phyloP scores from a whole-genome alignment of 2,329 filamentous ascomycete species.

The Botryotinia globosa region DNA sequence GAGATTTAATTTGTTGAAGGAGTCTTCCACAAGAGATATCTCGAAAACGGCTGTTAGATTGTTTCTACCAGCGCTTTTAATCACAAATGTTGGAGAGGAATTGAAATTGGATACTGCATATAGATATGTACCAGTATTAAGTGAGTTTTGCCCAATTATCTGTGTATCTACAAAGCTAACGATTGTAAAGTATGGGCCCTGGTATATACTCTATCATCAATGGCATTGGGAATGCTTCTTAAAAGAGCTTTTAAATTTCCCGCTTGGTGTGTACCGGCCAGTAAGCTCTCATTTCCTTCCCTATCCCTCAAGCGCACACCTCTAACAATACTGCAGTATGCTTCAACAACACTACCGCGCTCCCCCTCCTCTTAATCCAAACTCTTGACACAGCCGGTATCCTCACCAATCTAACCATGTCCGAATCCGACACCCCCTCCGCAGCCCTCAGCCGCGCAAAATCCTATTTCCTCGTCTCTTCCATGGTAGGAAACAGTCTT shows the following conservation, averaged over 20 bases:
- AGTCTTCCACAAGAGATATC: constrained; percentile 41
- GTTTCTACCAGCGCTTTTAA: constrained; percentile 47
- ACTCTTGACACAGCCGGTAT: constrained; percentile 48
- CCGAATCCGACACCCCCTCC: constrained; percentile 43
- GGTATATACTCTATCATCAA: constrained; percentile 42
- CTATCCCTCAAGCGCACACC: no score
- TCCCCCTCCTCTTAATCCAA: constrained; percentile 46
- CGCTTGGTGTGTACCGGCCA: constrained; percentile 45
- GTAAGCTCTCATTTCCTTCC: constrained; percentile 37
- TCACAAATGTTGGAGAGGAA: constrained; percentile 47
- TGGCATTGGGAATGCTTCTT: constrained; percentile 43
- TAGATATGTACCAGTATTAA: constrained; percentile 41
- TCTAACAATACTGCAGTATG: not conserved
- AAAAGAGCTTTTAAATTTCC: constrained; percentile 44
- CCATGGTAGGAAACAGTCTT: constrained; percentile 58
- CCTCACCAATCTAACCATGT: constrained; percentile 46
- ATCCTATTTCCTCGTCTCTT: constrained; percentile 61
- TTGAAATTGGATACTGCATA: constrained; percentile 40
- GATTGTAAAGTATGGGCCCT: constrained; percentile 42
- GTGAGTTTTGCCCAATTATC: not conserved
- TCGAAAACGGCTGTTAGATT: constrained; percentile 48
- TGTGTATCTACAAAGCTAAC: not conserved
- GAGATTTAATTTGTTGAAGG: constrained; percentile 41
- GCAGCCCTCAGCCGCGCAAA: constrained; percentile 57
- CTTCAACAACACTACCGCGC: constrained; percentile 49